Evolutionary conservation across 495 filamentous ascomycete genomes (phyloP).

Genomic region (Podospora bellae-mahoneyi): DNA sequence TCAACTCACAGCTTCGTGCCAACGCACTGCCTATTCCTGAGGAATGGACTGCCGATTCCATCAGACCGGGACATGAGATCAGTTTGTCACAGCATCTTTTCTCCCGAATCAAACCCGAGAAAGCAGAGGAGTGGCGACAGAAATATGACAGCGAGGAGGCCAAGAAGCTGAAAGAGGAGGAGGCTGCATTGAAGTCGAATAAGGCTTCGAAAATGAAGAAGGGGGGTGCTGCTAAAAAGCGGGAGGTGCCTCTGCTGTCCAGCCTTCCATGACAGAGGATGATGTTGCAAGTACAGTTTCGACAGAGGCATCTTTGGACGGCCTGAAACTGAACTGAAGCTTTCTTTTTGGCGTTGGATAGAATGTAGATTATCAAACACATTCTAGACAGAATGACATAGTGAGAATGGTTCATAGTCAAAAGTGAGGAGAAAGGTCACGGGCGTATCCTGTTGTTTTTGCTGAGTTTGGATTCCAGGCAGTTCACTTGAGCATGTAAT

Average conservation of each 20-base stretch:
- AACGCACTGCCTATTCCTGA: conserved; percentile 54
- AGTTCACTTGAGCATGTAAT: too few species aligned
- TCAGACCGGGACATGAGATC: conserved; percentile 70
- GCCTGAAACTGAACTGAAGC: too few species aligned
- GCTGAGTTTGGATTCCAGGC: too few species aligned
- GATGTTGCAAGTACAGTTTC: too few species aligned
- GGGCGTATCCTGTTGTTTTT: too few species aligned
- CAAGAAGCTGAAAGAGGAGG: conserved; percentile 25
- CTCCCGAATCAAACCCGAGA: conserved; percentile 70
- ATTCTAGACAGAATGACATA: too few species aligned
- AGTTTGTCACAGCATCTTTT: conserved; percentile 78
- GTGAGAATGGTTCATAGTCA: too few species aligned
- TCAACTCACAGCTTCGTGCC: conserved; percentile 65
- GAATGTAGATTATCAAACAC: too few species aligned
- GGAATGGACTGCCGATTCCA: conserved; percentile 58
- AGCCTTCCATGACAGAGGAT: too few species aligned
- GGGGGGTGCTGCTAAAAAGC: not conserved
- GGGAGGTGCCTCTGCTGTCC: not conserved
- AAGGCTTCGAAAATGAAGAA: not conserved
- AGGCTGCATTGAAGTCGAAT: conserved; percentile 1
- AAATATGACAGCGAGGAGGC: conserved; percentile 61
- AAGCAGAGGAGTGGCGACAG: conserved; percentile 73
- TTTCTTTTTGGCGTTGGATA: too few species aligned
- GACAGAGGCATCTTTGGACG: too few species aligned
- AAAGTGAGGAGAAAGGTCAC: too few species aligned